phyloP scores from a whole-genome alignment of 495 filamentous ascomycete genomes.

The Corynascus novoguineensis region DNA sequence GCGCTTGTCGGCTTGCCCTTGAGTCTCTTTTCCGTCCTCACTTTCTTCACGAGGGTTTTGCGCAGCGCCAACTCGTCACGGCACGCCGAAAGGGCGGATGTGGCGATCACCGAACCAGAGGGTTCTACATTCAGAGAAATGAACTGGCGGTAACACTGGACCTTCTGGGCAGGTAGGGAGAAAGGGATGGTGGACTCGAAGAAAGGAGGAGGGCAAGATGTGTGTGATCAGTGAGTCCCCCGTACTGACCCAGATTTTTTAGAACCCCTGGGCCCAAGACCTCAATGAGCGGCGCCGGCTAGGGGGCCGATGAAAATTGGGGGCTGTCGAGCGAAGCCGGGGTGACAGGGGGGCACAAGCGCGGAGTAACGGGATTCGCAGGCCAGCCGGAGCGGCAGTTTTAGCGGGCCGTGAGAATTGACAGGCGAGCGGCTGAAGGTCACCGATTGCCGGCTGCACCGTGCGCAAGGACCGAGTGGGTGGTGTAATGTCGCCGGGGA shows the following conservation, averaged over 20 bases:
- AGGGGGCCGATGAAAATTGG: conserved; percentile 16
- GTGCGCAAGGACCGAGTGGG: conserved; percentile 6
- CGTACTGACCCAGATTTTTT: conserved; percentile 12
- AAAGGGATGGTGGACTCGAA: neutral
- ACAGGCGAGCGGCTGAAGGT: conserved; percentile 6
- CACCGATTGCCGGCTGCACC: conserved; percentile 9
- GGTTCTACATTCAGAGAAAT: conserved; percentile 27
- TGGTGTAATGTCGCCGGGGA: neutral
- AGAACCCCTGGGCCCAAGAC: conserved; percentile 9
- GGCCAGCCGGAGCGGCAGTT: conserved; percentile 21
- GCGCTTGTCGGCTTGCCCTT: neutral
- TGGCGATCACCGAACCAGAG: conserved; percentile 16
- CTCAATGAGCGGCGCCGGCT: neutral
- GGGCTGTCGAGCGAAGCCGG: conserved; percentile 18
- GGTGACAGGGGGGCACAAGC: conserved; percentile 12
- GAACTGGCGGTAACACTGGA: conserved; percentile 14
- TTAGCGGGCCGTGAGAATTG: conserved; percentile 17
- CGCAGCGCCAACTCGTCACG: conserved; percentile 25
- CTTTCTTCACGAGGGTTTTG: conserved; percentile 1
- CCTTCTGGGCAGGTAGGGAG: conserved; percentile 11
- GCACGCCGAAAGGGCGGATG: conserved; percentile 27
- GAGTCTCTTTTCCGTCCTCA: conserved; percentile 5
- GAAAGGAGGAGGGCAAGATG: conserved; percentile 2
- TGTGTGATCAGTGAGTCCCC: neutral
- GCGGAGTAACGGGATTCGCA: conserved; percentile 14